A percentile compares a stretch with the other conserved stretches of the same genome.
Conservation (phyloP, 495 filamentous ascomycete species). For the Geoglossum glabrum region DNA sequence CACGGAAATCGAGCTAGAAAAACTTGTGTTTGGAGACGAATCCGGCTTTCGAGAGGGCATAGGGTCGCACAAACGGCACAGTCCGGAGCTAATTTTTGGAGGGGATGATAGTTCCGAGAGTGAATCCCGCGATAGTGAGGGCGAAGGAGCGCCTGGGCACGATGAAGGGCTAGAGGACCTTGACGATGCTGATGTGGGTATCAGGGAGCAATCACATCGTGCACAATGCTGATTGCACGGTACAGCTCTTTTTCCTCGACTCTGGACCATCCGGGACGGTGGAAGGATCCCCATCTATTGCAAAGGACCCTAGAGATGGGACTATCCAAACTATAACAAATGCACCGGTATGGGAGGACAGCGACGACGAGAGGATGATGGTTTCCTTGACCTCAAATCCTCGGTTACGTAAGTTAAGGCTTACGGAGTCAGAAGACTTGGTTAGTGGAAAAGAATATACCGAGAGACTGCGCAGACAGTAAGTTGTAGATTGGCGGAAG, state of each 20-base stretch:
- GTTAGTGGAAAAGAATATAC: constrained; percentile 74
- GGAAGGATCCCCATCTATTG: not conserved
- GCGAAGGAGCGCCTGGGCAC: constrained; percentile 18
- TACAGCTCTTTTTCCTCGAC: constrained; percentile 51
- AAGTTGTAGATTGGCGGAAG: not conserved
- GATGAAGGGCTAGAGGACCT: constrained; percentile 17
- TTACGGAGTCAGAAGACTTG: constrained; percentile 62
- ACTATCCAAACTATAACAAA: constrained; percentile 23
- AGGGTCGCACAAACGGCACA: not conserved
- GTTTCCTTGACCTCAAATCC: constrained; percentile 59
- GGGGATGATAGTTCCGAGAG: not conserved
- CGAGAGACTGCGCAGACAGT: constrained; percentile 53
- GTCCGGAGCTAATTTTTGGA: not conserved
- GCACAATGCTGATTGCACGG: constrained; percentile 1
- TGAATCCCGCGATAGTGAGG: not conserved
- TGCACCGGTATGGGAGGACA: constrained; percentile 64
- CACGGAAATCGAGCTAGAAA: constrained; percentile 8
- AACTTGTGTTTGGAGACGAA: constrained; percentile 8
- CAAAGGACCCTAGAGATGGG: constrained; percentile 4
- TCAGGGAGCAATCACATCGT: constrained; percentile 4
- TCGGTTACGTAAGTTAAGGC: constrained; percentile 60
- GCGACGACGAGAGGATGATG: constrained; percentile 74
- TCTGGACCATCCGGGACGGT: constrained; percentile 24
- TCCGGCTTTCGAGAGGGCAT: constrained; percentile 6
- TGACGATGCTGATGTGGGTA: constrained; percentile 40